Evolutionary conservation across 1,139 yeast genomes (phyloP).

Genomic region (Protomyces pachydermus): DNA sequence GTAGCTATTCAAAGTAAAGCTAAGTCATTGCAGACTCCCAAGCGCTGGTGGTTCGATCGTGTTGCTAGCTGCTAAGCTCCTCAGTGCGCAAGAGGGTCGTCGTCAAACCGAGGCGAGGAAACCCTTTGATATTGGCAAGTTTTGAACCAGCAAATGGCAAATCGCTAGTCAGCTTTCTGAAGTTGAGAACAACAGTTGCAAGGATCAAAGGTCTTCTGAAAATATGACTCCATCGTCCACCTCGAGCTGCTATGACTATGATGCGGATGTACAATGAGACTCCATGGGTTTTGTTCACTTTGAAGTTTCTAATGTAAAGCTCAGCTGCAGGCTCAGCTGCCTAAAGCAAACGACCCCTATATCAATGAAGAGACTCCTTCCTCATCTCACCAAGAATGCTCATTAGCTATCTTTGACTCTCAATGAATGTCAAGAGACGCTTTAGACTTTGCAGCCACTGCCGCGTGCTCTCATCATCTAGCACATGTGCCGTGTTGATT

Average conservation of each 20-base stretch:
- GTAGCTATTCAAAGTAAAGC: not conserved
- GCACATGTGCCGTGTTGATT: constrained; percentile 56
- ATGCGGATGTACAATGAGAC: not conserved
- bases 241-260: not conserved
- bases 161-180: no score
- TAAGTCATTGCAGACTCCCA: not conserved
- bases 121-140: not conserved
- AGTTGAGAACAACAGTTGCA: not conserved
- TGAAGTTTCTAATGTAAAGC: no score
- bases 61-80: not conserved
- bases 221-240: not conserved
- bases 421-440: constrained; percentile 53
- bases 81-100: not conserved
- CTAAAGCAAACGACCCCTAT: not conserved
- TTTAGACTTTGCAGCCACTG: constrained; percentile 74
- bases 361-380: not conserved
- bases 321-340: not conserved
- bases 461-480: constrained; percentile 71
- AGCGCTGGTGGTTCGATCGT: not conserved
- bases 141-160: not conserved
- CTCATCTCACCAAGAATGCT: not conserved
- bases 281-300: not conserved
- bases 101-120: not conserved
- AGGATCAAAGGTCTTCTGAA: not conserved
- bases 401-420: not conserved